Evolutionary conservation across 2,329 filamentous ascomycete genomes (phyloP), one percentile per base, ranked within the genome.

Genomic region (Colletotrichum kahawae): DNA sequence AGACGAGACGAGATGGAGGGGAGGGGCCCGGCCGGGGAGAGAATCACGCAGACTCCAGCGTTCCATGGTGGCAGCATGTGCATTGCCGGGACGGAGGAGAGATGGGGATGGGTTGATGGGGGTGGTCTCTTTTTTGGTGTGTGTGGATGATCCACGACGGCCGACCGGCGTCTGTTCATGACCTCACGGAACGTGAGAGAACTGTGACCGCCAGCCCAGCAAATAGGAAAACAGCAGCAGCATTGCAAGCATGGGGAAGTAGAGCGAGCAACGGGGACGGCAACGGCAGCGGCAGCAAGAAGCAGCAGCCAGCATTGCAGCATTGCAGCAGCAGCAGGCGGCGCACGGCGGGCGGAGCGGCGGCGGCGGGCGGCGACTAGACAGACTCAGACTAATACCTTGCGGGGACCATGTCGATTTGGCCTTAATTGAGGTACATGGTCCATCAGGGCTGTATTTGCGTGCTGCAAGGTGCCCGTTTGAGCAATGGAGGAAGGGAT

Each of bases 31-130:
- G 66, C 21, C 51, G 66, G 51, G 54, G 34, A 48, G 66, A 59
- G 68, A 67, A 60, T 75, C 72, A 75, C 72, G 43, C 56, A 33
- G 36, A 48, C 43, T 75, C 72, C 68, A 67, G 72, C 72, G 63
- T 75, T 67, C 72, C 72, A 67, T 54, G 56, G 68, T 75, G 68
- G 68, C 60, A 75, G 68, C 38, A 18, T 67, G 72, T 71, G 72
- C 68, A 75, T 71, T 75, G 68, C 72, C 68, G 72, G 72, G 68
- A 36, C 69, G 27, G 51, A 34, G 59, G 43, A 29, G 43, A 29
- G 71, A 62, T 71, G 71, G 18, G 38, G 38, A 48, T 48, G 38
- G 18, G 38, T 48, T 48, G 38, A 48, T 48, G 38, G 38, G 38
- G 38, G 38, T 48, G 38, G 18, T 43, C 38, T n/a, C 38, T 12